phyloP scores from a whole-genome alignment of 139 green algal species.

The Picochlorum sp. region DNA sequence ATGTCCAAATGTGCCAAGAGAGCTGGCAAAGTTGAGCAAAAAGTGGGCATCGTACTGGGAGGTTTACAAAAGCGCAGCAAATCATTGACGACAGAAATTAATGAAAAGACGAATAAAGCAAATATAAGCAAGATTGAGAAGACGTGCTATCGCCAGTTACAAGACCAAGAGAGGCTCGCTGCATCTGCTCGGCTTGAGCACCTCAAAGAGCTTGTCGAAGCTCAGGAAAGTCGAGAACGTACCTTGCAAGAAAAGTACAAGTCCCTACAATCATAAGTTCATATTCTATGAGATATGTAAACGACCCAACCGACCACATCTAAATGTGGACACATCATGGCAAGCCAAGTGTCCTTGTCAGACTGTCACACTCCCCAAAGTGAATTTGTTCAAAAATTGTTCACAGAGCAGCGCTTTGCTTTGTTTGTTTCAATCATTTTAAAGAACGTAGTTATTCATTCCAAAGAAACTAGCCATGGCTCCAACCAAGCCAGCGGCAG shows the following conservation, averaged over 20 bases:
- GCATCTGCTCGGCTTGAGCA: conserved; percentile 42
- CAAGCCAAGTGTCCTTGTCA: too few relatives aligned
- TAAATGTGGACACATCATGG: too few relatives aligned
- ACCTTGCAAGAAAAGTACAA: conserved; percentile 56
- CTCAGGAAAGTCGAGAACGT: conserved; percentile 44
- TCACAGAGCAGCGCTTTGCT: too few relatives aligned
- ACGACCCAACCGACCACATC: too few relatives aligned
- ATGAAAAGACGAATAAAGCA: conserved; percentile 10
- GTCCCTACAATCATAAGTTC: too few relatives aligned
- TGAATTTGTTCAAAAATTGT: too few relatives aligned
- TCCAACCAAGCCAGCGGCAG: conserved; percentile 7
- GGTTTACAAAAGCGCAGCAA: conserved; percentile 48
- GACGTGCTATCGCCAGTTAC: conserved; percentile 45
- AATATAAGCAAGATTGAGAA: conserved; percentile 29
- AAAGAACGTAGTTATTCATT: too few relatives aligned
- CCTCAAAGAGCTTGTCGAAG: conserved; percentile 39
- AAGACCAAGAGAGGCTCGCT: conserved; percentile 51
- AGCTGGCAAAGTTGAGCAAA: conserved; percentile 68
- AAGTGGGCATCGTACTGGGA: conserved; percentile 36
- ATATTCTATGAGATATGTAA: too few relatives aligned
- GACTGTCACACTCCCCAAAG: too few relatives aligned
- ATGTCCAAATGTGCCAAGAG: conserved; percentile 68
- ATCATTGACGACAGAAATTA: conserved; percentile 25
- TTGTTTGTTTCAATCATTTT: too few relatives aligned
- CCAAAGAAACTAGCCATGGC: conserved; percentile 4